Conservation (phyloP, 2,329 filamentous ascomycete genomes). For the Colletotrichum australisinense region DNA sequence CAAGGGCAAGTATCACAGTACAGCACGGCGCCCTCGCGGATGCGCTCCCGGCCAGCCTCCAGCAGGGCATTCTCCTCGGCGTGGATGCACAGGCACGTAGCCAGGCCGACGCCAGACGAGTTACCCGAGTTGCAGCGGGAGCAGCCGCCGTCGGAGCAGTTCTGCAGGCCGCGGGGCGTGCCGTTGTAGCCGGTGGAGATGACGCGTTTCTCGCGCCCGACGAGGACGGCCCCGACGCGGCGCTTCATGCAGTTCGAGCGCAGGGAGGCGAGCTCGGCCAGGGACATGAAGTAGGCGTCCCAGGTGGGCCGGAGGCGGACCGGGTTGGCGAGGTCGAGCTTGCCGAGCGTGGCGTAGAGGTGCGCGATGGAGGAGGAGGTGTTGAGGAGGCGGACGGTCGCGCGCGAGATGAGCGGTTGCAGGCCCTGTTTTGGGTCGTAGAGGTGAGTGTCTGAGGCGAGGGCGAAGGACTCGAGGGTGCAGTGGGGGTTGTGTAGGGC, state of each 20-base stretch:
- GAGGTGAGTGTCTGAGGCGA: constrained; percentile 76
- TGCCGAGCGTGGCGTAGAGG: constrained; percentile 77
- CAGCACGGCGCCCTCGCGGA: constrained; percentile 82
- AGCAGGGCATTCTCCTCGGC: constrained; percentile 97
- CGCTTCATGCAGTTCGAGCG: constrained; percentile 99
- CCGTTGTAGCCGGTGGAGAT: constrained; percentile 98
- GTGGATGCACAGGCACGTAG: constrained; percentile 95
- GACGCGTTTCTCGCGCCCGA: constrained; percentile 82
- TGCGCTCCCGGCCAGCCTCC: constrained; percentile 91
- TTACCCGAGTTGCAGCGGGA: constrained; percentile 83
- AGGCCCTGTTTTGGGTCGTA: constrained; percentile 76
- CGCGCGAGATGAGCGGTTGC: constrained; percentile 81
- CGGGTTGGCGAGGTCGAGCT: constrained; percentile 81
- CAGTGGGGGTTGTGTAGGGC: constrained; percentile 50
- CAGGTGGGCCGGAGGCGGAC: constrained; percentile 87
- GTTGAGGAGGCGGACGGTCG: constrained; percentile 89
- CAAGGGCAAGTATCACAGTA: constrained; percentile 98
- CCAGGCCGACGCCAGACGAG: constrained; percentile 76
- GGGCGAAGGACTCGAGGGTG: constrained; percentile 67
- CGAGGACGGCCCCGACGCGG: constrained; percentile 92
- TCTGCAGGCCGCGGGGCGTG: constrained; percentile 87
- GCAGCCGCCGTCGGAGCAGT: constrained; percentile 95
- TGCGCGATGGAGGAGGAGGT: constrained; percentile 77
- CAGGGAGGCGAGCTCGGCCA: constrained; percentile 91
- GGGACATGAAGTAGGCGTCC: constrained; percentile 98